Base-by-base conservation (phyloP, 768 basidiomycete species). In the Cyclocybe aegerita region DNA sequence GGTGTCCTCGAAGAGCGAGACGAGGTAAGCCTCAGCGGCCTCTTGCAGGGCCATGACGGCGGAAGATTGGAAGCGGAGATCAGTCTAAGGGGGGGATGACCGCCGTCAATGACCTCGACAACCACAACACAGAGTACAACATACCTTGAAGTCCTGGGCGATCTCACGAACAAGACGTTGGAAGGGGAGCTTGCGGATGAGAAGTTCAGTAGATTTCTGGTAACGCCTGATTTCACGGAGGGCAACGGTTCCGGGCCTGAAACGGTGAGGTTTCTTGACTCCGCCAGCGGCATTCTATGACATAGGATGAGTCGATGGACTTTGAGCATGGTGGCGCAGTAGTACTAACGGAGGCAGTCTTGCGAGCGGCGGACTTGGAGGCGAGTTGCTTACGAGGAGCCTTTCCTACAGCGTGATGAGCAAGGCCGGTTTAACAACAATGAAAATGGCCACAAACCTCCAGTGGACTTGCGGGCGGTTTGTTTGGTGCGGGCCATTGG, bases 241-340 rank as follows among this genome's bases (percentile, higher is more conserved):
- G 59, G 86, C 86, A 68, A 88, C 85, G 43, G 85, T 88, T 68
- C 86, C 86, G 49, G 86, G 86, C 69, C 84, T 79, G 78, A 87
- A 88, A 50, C 87, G 80, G 82, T 87, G 86, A 57, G 86, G 86
- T 73, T 87, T 88, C 82, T 88, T 89, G 67, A 89, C 83, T 67
- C 83, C 84, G 65, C 82, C 82, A 56, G 81, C 67, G 42, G 78
- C 70, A 50, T 70, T 72, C 76, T 76, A 50, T 44, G 43, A 50
- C 37, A 53, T 14, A 31, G 45, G 9, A 12, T 34, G 31, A 16
- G 37, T 44, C 37, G n/a, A 32, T 16, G 30, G 31, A 34, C 23
- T 23, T 5, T 23, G 14, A 11, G 11, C 11, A 33, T 10, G 33
- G 32, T 14, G 16, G 11, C 5, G 41, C 1, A 37, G 32, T 35